Conservation (phyloP, 768 basidiomycete species). For the Gloeopeniophorella convolvens region DNA sequence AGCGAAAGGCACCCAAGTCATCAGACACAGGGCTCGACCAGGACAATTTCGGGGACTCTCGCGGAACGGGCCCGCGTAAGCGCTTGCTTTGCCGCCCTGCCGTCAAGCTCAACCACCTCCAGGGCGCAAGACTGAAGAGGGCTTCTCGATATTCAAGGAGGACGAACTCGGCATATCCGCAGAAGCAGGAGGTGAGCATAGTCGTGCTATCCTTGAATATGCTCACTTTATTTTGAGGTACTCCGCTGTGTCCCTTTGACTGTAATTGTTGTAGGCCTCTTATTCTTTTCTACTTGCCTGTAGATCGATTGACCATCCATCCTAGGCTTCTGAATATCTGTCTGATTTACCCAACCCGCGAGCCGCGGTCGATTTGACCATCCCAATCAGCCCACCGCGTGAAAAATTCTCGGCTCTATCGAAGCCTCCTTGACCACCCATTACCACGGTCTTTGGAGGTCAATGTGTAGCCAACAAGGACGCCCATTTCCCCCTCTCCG, state of each 20-base stretch:
- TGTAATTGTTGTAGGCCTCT: conserved; percentile 75
- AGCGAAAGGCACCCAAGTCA: conserved; percentile 23
- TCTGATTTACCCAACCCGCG: background rate
- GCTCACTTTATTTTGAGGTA: conserved; percentile 45
- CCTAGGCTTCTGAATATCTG: conserved; percentile 20
- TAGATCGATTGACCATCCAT: background rate
- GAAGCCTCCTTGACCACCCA: conserved; percentile 26
- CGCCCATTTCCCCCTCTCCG: conserved; percentile 4
- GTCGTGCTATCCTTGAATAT: conserved; percentile 9
- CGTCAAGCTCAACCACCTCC: conserved; percentile 9
- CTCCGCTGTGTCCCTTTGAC: conserved; percentile 81
- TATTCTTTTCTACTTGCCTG: background rate
- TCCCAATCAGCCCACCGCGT: background rate
- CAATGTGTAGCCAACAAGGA: conserved; percentile 26
- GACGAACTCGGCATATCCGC: conserved; percentile 68
- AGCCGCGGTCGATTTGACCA: background rate
- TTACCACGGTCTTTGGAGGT: conserved; percentile 25
- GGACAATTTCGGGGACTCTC: conserved; percentile 62
- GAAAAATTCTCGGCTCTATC: conserved; percentile 24
- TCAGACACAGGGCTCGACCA: conserved; percentile 37
- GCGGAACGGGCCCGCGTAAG: conserved; percentile 66
- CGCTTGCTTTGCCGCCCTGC: conserved; percentile 16
- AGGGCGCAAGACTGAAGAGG: conserved; percentile 79
- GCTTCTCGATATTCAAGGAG: conserved; percentile 74
- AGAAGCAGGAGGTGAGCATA: conserved; percentile 61